phyloP scores from a whole-genome alignment of 345 rosid species.

The Raphanus raphanistrum region DNA sequence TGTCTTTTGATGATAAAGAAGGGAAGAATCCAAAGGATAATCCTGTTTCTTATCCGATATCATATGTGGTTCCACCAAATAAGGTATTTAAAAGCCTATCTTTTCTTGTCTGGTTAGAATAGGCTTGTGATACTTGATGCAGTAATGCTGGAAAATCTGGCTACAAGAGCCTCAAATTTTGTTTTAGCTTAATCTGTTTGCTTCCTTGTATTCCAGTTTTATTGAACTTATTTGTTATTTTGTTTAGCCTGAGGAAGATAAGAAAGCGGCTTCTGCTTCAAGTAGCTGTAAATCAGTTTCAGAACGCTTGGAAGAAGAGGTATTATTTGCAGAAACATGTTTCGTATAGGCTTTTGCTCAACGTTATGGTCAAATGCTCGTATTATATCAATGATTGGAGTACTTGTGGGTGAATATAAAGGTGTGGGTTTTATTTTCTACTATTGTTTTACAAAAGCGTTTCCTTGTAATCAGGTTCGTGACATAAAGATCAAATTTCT shows the following conservation, averaged over 20 bases:
- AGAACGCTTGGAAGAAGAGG: constrained; percentile 87
- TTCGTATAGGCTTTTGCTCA: neutral
- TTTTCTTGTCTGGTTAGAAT: neutral
- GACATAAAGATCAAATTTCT: constrained; percentile 80
- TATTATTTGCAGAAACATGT: constrained; percentile 36
- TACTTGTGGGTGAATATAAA: neutral
- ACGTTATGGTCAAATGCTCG: neutral
- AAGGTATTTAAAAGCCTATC: constrained; percentile 53
- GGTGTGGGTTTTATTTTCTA: neutral
- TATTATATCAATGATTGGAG: constrained; percentile 2
- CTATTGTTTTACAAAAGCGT: constrained; percentile 22
- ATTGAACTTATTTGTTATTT: neutral
- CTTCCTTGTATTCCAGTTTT: neutral
- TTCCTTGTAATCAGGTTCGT: constrained; percentile 60
- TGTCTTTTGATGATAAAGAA: constrained; percentile 52
- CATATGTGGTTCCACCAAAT: constrained; percentile 81
- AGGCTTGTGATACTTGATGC: constrained; percentile 20
- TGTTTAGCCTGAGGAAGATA: constrained; percentile 72
- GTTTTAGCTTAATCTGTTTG: constrained; percentile 9
- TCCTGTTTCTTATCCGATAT: constrained; percentile 66
- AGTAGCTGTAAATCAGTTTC: constrained; percentile 56
- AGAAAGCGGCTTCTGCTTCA: constrained; percentile 59
- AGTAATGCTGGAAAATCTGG: constrained; percentile 8
- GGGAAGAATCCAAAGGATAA: constrained; percentile 61
- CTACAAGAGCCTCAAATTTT: constrained; percentile 13